A percentile compares a stretch with the other conserved stretches of the same genome.
Evolutionary conservation across 192 early-diverging fungal species (phyloP).

Genomic region (Martensiomyces pterosporus): DNA sequence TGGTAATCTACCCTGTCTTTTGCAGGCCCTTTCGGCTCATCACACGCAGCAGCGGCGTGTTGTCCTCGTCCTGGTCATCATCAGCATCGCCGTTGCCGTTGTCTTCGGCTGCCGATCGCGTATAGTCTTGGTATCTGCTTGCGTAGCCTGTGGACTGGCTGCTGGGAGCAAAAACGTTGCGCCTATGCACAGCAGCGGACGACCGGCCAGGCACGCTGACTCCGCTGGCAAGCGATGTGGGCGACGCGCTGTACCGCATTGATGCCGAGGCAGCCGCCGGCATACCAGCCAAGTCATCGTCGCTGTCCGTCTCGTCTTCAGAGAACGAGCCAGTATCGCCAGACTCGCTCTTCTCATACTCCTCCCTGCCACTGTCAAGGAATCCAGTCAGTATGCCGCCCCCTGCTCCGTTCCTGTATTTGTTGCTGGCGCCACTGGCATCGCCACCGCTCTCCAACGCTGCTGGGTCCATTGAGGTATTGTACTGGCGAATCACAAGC

Average conservation of each 20-base stretch:
- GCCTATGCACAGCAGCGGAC: conserved; percentile 21
- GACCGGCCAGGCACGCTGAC: conserved; percentile 10
- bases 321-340: conserved; percentile 17
- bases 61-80: conserved; percentile 28
- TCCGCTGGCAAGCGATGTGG: conserved; percentile 18
- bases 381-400: conserved; percentile 5
- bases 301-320: conserved; percentile 35
- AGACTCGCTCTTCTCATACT: conserved; percentile 41
- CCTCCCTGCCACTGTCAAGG: conserved; percentile 42
- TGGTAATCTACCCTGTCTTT: conserved; percentile 7
- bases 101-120: conserved; percentile 3
- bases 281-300: conserved; percentile 26
- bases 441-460: conserved; percentile 40
- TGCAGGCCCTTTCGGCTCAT: conserved; percentile 6
- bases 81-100: conserved; percentile 4
- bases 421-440: conserved; percentile 1
- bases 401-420: too few relatives aligned
- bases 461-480: conserved; percentile 24
- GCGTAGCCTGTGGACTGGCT: conserved; percentile 16
- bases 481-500: conserved; percentile 43
- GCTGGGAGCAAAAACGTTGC: conserved; percentile 29
- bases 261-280: conserved; percentile 4
- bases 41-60: conserved; percentile 36
- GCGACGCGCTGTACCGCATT: not conserved
- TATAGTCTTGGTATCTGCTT: conserved; percentile 23